Percentiles rank a stretch among this genome's conserved stretches.
Evolutionary conservation across 106 monocot species (phyloP).

Genomic region (Dioscorea zingiberensis): DNA sequence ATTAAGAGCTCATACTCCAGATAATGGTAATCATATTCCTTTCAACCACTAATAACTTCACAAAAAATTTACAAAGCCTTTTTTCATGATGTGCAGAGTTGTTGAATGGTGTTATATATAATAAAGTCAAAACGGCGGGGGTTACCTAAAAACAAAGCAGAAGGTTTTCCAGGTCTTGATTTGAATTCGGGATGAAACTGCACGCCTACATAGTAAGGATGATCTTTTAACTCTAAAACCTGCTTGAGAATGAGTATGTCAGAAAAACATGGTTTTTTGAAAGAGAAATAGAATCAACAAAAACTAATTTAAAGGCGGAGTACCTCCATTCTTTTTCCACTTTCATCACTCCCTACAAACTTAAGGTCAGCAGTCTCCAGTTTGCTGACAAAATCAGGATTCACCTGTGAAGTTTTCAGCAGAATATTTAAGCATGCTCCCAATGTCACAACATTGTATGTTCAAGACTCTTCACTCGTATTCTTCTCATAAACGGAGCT

Average conservation of each 20-base stretch:
- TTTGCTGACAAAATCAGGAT: slow-evolving; percentile 49
- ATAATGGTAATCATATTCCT: neutral
- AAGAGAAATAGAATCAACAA: neutral
- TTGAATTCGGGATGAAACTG: slow-evolving; percentile 88
- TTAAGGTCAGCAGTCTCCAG: slow-evolving; percentile 58
- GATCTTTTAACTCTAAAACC: slow-evolving; percentile 62
- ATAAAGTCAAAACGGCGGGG: neutral
- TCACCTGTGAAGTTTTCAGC: slow-evolving; percentile 39
- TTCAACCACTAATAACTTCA: too few species aligned
- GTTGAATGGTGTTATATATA: too few species aligned
- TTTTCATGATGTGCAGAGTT: too few species aligned
- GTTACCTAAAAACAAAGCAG: slow-evolving; percentile 59
- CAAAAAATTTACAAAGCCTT: too few species aligned
- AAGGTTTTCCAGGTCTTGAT: slow-evolving; percentile 73
- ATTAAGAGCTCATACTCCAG: neutral
- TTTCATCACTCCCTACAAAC: slow-evolving; percentile 80
- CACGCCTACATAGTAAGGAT: slow-evolving; percentile 76
- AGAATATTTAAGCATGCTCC: neutral
- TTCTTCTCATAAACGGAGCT: neutral
- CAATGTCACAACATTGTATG: neutral
- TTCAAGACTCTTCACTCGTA: neutral
- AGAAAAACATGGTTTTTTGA: neutral
- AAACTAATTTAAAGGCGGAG: neutral
- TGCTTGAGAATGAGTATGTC: slow-evolving; percentile 13
- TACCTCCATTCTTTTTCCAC: slow-evolving; percentile 82